These are phyloP conservation scores for Colletotrichum sp. DNA, from an alignment of 2,329 filamentous ascomycete genomes.

Conservation along the genomic window DNA sequence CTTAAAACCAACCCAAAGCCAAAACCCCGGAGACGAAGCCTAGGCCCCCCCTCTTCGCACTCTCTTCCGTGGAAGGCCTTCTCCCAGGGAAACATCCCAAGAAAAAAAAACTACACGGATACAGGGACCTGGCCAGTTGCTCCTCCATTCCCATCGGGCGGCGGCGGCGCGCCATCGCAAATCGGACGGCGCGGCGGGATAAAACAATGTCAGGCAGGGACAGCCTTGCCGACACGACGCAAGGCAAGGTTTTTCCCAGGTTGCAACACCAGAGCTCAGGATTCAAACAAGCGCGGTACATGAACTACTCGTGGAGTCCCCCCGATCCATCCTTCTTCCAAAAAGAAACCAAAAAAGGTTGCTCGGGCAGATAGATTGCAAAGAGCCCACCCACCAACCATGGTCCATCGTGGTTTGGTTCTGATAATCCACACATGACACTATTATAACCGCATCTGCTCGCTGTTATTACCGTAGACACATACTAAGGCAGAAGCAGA, in stretches of 20 bases:
- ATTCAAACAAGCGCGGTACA: background rate
- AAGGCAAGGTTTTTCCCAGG: background rate
- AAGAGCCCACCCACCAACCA: background rate
- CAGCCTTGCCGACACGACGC: background rate
- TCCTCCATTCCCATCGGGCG: background rate
- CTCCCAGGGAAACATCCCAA: background rate
- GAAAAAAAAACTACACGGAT: background rate
- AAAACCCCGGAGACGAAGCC: background rate
- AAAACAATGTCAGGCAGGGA: background rate
- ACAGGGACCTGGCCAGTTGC: background rate
- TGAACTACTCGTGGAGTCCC: background rate
- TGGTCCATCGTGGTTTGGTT: background rate
- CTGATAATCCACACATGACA: background rate
- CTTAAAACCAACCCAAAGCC: background rate
- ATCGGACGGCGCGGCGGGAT: background rate
- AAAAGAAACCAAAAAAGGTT: background rate
- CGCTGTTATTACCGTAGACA: background rate
- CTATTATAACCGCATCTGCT: background rate
- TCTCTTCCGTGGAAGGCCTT: background rate
- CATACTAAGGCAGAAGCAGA: background rate
- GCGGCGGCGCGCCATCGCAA: background rate
- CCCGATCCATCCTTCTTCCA: background rate
- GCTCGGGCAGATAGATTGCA: background rate
- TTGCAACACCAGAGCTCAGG: background rate
- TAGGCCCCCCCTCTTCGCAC: no score